Evolutionary conservation across 768 basidiomycete genomes (phyloP).

Genomic region (Sporobolomyces roseus): DNA sequence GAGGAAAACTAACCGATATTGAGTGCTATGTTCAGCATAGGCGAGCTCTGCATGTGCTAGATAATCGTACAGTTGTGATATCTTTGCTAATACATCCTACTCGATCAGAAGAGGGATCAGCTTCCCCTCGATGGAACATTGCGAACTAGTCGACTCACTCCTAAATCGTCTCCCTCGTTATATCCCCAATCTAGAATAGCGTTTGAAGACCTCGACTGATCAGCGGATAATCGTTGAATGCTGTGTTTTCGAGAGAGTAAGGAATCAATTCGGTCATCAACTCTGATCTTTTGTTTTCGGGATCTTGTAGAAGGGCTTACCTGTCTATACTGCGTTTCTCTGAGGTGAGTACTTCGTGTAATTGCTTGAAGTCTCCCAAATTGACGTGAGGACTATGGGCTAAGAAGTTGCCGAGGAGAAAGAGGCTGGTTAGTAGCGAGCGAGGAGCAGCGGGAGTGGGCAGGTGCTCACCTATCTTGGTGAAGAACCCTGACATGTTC

Average conservation of each 20-base stretch:
- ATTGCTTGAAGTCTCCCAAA: slow-evolving; percentile 31
- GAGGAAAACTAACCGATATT: slow-evolving; percentile 31
- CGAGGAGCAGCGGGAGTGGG: not conserved
- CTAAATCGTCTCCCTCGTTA: slow-evolving; percentile 50
- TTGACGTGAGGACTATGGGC: slow-evolving; percentile 37
- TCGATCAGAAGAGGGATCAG: not conserved
- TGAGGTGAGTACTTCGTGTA: slow-evolving; percentile 32
- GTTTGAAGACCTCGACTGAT: slow-evolving; percentile 46
- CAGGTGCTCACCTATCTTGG: slow-evolving; percentile 23
- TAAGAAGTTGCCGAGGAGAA: slow-evolving; percentile 20
- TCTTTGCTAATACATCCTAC: slow-evolving; percentile 49
- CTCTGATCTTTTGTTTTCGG: not conserved
- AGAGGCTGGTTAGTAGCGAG: not conserved
- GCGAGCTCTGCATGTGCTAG: slow-evolving; percentile 42
- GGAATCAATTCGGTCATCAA: not conserved
- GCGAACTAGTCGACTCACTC: slow-evolving; percentile 40
- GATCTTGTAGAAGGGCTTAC: not conserved
- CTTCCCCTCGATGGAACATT: no score
- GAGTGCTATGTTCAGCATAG: slow-evolving; percentile 40
- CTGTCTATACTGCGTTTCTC: slow-evolving; percentile 32
- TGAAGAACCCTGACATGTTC: slow-evolving; percentile 24
- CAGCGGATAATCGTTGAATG: slow-evolving; percentile 27
- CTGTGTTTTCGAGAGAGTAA: not conserved
- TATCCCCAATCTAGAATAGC: slow-evolving; percentile 49
- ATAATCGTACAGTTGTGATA: slow-evolving; percentile 49